Percentiles rank a stretch among this genome's conserved stretches.
phyloP scores from a whole-genome alignment of 352 stramenopile species.

The Globisporangium nodosum region DNA sequence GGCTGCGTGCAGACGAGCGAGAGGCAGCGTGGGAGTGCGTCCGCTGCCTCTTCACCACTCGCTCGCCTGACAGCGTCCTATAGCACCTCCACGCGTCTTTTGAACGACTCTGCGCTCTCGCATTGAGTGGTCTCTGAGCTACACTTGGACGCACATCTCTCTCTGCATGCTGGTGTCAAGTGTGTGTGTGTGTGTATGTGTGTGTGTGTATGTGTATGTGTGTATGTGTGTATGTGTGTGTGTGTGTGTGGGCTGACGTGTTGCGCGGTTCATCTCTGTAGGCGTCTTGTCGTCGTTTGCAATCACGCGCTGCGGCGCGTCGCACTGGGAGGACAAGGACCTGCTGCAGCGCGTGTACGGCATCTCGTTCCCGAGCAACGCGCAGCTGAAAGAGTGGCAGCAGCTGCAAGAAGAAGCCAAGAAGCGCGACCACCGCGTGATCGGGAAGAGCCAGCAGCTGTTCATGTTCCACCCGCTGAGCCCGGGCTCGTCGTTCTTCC shows the following conservation, averaged over 20 bases:
- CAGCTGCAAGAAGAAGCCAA: constrained; percentile 93
- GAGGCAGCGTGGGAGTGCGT: constrained; percentile 46
- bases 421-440: constrained; percentile 93
- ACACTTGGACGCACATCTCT: constrained; percentile 74
- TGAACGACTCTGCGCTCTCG: constrained; percentile 74
- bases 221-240: constrained; percentile 5
- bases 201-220: constrained; percentile 4
- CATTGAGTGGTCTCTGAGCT: constrained; percentile 69
- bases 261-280: constrained; percentile 7
- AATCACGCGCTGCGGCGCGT: constrained; percentile 92
- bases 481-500: constrained; percentile 96
- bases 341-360: constrained; percentile 96
- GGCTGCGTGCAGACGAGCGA: constrained; percentile 77
- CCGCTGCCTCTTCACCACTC: constrained; percentile 11
- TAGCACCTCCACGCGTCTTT: constrained; percentile 35
- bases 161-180: neutral
- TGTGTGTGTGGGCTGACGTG: neutral
- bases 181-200: neutral
- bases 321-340: constrained; percentile 89
- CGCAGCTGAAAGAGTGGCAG: constrained; percentile 85
- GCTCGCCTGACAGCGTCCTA: constrained; percentile 36
- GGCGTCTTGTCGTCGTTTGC: constrained; percentile 92
- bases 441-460: constrained; percentile 95
- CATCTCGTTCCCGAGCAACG: constrained; percentile 92
- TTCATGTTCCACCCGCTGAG: constrained; percentile 95